phyloP scores from a whole-genome alignment of 495 filamentous ascomycete species.

The Lasiosphaeriaceae sp. region DNA sequence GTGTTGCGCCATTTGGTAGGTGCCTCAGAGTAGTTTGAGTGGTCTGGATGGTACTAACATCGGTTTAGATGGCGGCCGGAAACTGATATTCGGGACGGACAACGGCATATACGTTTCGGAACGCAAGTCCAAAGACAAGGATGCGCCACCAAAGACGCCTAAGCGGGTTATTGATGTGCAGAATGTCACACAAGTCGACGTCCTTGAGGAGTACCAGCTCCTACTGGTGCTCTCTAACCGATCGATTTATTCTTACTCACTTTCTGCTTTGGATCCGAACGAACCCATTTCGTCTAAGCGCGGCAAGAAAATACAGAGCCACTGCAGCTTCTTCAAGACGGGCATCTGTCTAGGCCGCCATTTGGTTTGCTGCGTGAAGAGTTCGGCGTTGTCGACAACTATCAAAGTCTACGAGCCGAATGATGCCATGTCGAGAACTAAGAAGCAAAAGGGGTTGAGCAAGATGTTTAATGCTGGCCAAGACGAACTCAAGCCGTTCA shows the following conservation, averaged over 20 bases:
- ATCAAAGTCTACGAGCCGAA: conserved; percentile 98
- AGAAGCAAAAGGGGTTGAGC: conserved; percentile 86
- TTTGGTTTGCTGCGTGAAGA: conserved; percentile 92
- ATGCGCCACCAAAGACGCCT: conserved; percentile 52
- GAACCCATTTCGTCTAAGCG: conserved; percentile 77
- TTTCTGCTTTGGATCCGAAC: conserved; percentile 75
- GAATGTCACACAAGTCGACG: conserved; percentile 91
- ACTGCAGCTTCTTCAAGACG: conserved; percentile 97
- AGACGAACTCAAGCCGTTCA: conserved; percentile 92
- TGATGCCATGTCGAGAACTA: conserved; percentile 80
- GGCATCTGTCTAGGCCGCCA: conserved; percentile 93
- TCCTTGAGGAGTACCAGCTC: conserved; percentile 89
- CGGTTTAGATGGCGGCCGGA: conserved; percentile 76
- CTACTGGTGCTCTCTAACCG: conserved; percentile 92
- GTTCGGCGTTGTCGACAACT: conserved; percentile 80
- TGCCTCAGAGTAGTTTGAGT: background rate
- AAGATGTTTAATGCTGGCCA: conserved; percentile 94
- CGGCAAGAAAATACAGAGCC: conserved; percentile 94
- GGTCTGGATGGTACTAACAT: conserved; percentile 29
- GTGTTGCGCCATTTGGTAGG: conserved; percentile 86
- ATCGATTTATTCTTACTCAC: conserved; percentile 78
- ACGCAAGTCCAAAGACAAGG: conserved; percentile 78
- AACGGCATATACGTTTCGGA: conserved; percentile 89
- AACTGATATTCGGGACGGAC: conserved; percentile 90
- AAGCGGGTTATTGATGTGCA: conserved; percentile 79